Evolutionary conservation across 345 rosid species (phyloP).

Genomic region (Eucalyptus virginea): DNA sequence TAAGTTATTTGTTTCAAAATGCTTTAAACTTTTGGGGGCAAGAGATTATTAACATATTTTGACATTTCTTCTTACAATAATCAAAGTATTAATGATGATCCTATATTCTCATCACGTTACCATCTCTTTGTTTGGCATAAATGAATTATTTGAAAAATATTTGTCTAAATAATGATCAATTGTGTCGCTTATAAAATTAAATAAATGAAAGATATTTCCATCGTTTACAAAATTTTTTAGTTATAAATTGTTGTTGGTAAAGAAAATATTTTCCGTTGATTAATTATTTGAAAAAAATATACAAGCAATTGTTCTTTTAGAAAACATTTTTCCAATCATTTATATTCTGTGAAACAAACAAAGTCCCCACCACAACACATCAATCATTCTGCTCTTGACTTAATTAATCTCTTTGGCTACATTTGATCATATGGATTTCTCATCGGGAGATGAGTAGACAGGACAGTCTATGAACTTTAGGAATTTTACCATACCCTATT

Average conservation of each 20-base stretch:
- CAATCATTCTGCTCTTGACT: background rate
- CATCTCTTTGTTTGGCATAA: background rate
- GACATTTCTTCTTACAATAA: background rate
- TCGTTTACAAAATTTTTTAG: accelerated
- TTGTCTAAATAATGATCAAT: no score
- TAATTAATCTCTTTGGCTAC: background rate
- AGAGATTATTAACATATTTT: background rate
- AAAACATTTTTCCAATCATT: background rate
- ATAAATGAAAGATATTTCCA: no score
- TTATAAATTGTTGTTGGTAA: no score
- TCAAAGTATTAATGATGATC: background rate
- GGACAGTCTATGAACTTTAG: background rate
- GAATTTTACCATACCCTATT: no score
- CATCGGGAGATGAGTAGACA: accelerated
- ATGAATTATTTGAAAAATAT: no score
- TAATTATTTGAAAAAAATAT: no score
- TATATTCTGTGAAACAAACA: no score
- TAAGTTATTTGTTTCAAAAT: background rate
- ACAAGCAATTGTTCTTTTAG: no score
- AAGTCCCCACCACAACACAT: background rate
- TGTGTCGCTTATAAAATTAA: no score
- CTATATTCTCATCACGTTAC: background rate
- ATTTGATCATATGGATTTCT: no score
- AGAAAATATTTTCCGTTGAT: no score
- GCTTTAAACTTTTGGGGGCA: background rate